A percentile compares a stretch with the other conserved stretches of the same genome.
Evolutionary conservation across 2,329 filamentous ascomycete genomes (phyloP).

Genomic region (Graphilbum sp.): DNA sequence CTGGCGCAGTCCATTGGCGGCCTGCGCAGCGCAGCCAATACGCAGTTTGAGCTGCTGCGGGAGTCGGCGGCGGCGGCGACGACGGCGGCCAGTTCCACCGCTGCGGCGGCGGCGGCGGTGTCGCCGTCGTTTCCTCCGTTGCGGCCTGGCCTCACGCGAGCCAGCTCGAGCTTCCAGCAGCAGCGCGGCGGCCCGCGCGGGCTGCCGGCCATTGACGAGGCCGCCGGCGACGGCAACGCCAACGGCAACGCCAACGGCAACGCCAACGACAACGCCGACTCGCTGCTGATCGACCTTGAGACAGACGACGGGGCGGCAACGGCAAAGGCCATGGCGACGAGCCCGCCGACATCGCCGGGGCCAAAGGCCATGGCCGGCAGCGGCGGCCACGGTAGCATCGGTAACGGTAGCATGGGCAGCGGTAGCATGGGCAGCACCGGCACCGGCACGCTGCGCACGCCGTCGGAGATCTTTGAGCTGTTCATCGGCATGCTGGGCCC

Average conservation of each 20-base stretch:
- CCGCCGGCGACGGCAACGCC: constrained; percentile 34
- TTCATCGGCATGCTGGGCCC: constrained; percentile 84
- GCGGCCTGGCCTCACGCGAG: constrained; percentile 10
- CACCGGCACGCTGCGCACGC: constrained; percentile 28
- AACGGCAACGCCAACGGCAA: constrained; percentile 9
- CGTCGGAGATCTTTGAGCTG: constrained; percentile 76
- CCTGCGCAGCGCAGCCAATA: constrained; percentile 71
- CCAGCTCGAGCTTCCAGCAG: constrained; percentile 18
- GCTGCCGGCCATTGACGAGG: constrained; percentile 47
- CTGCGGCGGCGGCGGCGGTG: not conserved
- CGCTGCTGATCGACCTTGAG: not conserved
- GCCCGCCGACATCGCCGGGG: no score
- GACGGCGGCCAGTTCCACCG: not conserved
- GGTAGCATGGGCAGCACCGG: constrained; percentile 4
- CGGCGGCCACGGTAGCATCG: not conserved
- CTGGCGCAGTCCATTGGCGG: constrained; percentile 83
- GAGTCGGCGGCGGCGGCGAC: constrained; percentile 27
- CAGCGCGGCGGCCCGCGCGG: constrained; percentile 22
- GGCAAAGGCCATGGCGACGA: no score
- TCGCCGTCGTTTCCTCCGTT: not conserved
- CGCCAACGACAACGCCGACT: constrained; percentile 13
- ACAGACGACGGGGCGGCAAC: not conserved
- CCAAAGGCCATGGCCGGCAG: no score
- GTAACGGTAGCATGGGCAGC: not conserved
- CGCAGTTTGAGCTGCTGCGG: constrained; percentile 71